Base-by-base conservation (phyloP, 2,329 filamentous ascomycete genomes). In the Hirsutella thompsonii region DNA sequence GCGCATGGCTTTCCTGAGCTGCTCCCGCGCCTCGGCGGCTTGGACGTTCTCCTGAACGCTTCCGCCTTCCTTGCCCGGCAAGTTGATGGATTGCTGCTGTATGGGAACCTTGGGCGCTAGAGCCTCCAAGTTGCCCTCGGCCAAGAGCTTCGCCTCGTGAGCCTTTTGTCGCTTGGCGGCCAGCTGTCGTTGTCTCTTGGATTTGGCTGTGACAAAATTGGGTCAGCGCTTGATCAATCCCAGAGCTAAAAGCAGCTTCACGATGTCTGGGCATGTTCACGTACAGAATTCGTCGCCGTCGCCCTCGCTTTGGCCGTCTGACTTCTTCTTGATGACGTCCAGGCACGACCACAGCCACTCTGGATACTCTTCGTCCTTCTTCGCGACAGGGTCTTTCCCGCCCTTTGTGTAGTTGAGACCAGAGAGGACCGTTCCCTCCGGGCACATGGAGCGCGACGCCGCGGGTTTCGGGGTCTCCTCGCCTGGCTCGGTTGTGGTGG, bases 371-470 rank as follows among this genome's bases (percentile, higher is more conserved):
- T 77, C 68, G 50, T 93, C 86, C 28, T 78, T 69, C 52, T 79
- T 59, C 9, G 86, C 86, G 5, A 90, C 67, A 0, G 86, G 85
- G 55, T 90, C 84, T 29, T 70, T 64, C 54, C 74, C 72, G 49
- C 74, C 76, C 66, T 92, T 92, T 54, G 80, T 62, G 61, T 83
- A 90, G 60, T 87, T 90, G 42, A 93, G 66, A 1, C 85, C 85
- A 42, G 69, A 77, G 34, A 93, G 67, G 13, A 78, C 63, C 13
- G 81, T 86, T 28, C 86, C 86, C 5, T 79, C 76, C 3, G 70
- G 66, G 51, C 82, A 80, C 21, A 69, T 70, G 8, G 73, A 77
- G 44, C 57, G 49, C 46, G 55, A 51, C 40, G 57, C 43, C 20
- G 59, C 49, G 33, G 48, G 51, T 48, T 54, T 53, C n/a, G 50